A percentile compares a stretch with the other conserved stretches of the same genome.
Conservation (phyloP, 2,329 filamentous ascomycete genomes). For the Cladosporium austrohemisphaericum region DNA sequence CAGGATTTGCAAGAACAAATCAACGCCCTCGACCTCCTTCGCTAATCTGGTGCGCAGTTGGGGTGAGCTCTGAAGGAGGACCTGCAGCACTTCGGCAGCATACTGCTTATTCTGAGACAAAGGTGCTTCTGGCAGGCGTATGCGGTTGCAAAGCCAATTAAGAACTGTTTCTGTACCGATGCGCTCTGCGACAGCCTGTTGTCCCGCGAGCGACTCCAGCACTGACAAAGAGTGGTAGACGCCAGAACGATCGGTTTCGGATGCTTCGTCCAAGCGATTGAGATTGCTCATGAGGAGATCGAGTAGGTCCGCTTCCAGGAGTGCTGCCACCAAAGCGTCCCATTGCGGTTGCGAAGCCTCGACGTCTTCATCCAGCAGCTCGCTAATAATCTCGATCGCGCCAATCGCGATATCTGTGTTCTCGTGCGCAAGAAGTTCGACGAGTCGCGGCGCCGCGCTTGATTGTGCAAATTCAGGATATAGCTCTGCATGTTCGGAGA, state of each 20-base stretch:
- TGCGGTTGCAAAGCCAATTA: conserved; percentile 72
- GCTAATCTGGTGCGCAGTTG: conserved; percentile 63
- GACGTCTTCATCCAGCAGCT: conserved; percentile 92
- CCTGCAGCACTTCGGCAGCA: conserved; percentile 83
- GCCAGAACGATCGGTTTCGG: conserved; percentile 71
- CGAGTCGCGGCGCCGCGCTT: conserved; percentile 67
- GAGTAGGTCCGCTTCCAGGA: conserved; percentile 64
- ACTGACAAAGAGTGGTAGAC: conserved; percentile 81
- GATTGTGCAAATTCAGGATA: conserved; percentile 76
- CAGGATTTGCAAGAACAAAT: conserved; percentile 75
- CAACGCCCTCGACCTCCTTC: conserved; percentile 60
- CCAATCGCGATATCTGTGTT: conserved; percentile 96
- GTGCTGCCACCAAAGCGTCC: conserved; percentile 65
- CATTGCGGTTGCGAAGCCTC: conserved; percentile 76
- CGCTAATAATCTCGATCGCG: conserved; percentile 81
- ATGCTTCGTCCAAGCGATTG: conserved; percentile 68
- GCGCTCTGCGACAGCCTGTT: conserved; percentile 62
- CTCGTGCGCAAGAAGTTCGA: conserved; percentile 82
- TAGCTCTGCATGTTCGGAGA: conserved; percentile 80
- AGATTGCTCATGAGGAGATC: conserved; percentile 75
- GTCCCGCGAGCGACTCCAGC: conserved; percentile 79
- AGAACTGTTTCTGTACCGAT: conserved; percentile 70
- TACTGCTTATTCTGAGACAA: conserved; percentile 94
- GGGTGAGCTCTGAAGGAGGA: conserved; percentile 73
- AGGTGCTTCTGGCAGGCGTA: conserved; percentile 62